These are phyloP conservation scores for Copromyces sp. DNA, from an alignment of 495 filamentous ascomycete species.

Conservation along the genomic window DNA sequence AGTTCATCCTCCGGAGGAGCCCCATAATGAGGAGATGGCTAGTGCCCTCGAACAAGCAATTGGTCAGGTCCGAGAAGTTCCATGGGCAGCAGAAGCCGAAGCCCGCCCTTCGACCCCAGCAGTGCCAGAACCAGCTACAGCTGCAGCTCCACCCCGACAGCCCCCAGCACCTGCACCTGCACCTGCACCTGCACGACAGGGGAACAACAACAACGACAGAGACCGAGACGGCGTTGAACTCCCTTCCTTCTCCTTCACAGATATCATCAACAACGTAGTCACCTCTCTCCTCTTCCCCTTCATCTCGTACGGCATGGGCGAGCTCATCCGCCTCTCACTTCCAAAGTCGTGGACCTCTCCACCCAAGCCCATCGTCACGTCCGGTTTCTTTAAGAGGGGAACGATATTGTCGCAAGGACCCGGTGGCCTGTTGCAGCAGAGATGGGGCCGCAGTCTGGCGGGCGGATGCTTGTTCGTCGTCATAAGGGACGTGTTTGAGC, in stretches of 20 bases:
- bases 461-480: slow-evolving; percentile 75
- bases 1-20: not conserved
- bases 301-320: slow-evolving; percentile 49
- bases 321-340: slow-evolving; percentile 50
- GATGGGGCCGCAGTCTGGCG: slow-evolving; percentile 70
- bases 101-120: not conserved
- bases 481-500: slow-evolving; percentile 60
- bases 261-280: slow-evolving; percentile 26
- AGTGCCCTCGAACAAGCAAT: not conserved
- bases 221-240: slow-evolving; percentile 10
- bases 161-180: not conserved
- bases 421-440: slow-evolving; percentile 56
- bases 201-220: slow-evolving; percentile 3
- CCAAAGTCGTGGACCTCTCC: slow-evolving; percentile 54
- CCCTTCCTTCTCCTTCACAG: slow-evolving; percentile 4
- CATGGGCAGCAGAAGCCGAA: not conserved
- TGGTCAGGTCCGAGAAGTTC: not conserved
- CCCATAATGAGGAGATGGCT: not conserved
- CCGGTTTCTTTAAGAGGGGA: not conserved
- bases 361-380: slow-evolving; percentile 7
- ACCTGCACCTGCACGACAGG: not conserved
- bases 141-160: slow-evolving; percentile 1
- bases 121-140: not conserved
- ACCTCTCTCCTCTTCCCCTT: slow-evolving; percentile 32
- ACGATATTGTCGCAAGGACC: slow-evolving; percentile 18